A percentile compares a stretch with the other conserved stretches of the same genome.
Conservation (phyloP, 176 grass and related monocot genomes). For the Aegilops longissima region DNA sequence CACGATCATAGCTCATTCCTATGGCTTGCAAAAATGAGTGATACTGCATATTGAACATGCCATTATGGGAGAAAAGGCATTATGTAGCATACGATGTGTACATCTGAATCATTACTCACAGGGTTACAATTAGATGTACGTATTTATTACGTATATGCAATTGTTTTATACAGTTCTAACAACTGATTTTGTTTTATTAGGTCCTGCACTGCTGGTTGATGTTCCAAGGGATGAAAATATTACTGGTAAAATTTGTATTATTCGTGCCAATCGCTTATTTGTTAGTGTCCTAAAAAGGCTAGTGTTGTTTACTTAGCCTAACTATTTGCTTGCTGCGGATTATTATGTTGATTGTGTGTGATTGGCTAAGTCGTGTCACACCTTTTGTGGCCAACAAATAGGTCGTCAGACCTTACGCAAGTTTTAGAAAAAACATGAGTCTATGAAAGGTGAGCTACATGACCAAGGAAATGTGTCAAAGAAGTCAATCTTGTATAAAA, state of each 20-base stretch:
- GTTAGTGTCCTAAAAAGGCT: not conserved
- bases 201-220: slow-evolving; percentile 50
- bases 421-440: not conserved
- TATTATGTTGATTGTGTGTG: not conserved
- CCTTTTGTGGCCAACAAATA: not conserved
- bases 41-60: not conserved
- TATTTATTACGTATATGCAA: not conserved
- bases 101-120: not conserved
- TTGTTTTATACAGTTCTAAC: not conserved
- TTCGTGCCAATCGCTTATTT: not conserved
- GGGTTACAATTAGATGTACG: not conserved
- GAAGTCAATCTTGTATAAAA: not conserved
- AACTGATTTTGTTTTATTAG: slow-evolving; percentile 12
- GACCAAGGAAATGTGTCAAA: not conserved
- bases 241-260: slow-evolving; percentile 32
- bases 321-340: not conserved
- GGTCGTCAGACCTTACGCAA: not conserved
- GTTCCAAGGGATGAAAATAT: slow-evolving; percentile 56
- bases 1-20: not conserved
- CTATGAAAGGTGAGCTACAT: not conserved
- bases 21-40: not conserved
- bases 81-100: not conserved
- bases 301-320: not conserved
- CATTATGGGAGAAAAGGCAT: not conserved
- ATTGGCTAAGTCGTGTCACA: not conserved